Evolutionary conservation across 2,329 filamentous ascomycete species (phyloP).

Genomic region (Diplodia scrobiculata): DNA sequence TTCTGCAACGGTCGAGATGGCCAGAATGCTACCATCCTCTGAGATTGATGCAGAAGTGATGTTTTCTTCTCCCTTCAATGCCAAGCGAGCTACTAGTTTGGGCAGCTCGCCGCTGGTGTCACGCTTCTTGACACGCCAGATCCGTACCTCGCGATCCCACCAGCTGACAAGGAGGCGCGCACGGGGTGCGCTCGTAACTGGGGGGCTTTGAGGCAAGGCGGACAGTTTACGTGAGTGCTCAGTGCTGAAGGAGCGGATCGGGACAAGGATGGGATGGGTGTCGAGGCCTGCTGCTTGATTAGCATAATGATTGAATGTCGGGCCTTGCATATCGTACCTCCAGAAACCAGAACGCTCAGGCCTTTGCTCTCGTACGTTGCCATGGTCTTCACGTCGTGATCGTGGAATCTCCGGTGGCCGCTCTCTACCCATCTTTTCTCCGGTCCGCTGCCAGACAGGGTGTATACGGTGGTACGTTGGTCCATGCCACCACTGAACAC

Average conservation of each 20-base stretch:
- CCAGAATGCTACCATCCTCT: slow-evolving; percentile 69
- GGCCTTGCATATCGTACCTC: slow-evolving; percentile 61
- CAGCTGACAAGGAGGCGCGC: slow-evolving; percentile 81
- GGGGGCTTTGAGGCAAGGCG: slow-evolving; percentile 77
- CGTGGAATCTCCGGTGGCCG: slow-evolving; percentile 83
- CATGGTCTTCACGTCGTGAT: slow-evolving; percentile 94
- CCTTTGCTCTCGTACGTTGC: slow-evolving; percentile 81
- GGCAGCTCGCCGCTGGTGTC: slow-evolving; percentile 48
- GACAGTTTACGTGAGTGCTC: slow-evolving; percentile 82
- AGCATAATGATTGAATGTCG: slow-evolving; percentile 36
- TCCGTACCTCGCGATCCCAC: slow-evolving; percentile 85
- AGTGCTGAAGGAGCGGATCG: slow-evolving; percentile 72
- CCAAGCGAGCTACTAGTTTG: slow-evolving; percentile 46
- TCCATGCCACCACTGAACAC: slow-evolving; percentile 93
- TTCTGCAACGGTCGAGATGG: slow-evolving; percentile 72
- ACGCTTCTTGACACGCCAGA: slow-evolving; percentile 69
- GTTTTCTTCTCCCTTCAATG: slow-evolving; percentile 68
- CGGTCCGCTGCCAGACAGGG: slow-evolving; percentile 50
- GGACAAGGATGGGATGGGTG: slow-evolving; percentile 77
- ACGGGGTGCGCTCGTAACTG: slow-evolving; percentile 70
- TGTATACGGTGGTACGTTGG: slow-evolving; percentile 80
- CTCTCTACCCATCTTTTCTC: slow-evolving; percentile 72
- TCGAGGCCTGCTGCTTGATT: slow-evolving; percentile 67
- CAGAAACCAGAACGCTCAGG: slow-evolving; percentile 85
- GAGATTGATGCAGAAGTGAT: slow-evolving; percentile 76